phyloP scores from a whole-genome alignment of 441 rosid species.

The Pelargonium citronellum region DNA sequence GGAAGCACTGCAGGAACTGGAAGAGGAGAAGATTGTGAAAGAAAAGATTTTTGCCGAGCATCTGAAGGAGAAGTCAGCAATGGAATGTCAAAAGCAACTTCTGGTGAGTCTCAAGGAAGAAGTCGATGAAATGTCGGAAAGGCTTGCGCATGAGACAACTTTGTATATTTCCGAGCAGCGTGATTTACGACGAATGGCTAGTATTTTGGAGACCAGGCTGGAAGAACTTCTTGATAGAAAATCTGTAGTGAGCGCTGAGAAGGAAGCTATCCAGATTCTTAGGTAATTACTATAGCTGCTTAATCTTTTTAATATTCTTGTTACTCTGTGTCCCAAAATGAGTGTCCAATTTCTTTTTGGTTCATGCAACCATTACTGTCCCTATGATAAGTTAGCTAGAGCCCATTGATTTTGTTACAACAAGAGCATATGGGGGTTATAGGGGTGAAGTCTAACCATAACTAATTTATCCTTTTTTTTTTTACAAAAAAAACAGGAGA shows the following conservation, averaged over 20 bases:
- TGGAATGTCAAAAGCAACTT: slow-evolving; percentile 79
- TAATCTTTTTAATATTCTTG: not conserved
- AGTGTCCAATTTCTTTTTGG: not conserved
- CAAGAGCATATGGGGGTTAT: too few relatives aligned
- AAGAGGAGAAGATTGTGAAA: slow-evolving; percentile 46
- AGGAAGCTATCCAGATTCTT: slow-evolving; percentile 70
- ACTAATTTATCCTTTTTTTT: not conserved
- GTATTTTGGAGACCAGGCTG: slow-evolving; percentile 42
- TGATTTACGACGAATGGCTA: slow-evolving; percentile 33
- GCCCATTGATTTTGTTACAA: too few relatives aligned
- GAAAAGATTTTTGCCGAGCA: slow-evolving; percentile 40
- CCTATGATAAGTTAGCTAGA: too few relatives aligned
- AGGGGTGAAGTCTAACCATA: too few relatives aligned
- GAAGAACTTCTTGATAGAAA: slow-evolving; percentile 55
- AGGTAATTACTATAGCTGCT: slow-evolving; percentile 40
- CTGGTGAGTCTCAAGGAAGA: slow-evolving; percentile 52
- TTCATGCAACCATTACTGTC: too few relatives aligned
- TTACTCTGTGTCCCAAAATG: not conserved
- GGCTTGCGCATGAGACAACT: slow-evolving; percentile 55
- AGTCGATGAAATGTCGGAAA: slow-evolving; percentile 62
- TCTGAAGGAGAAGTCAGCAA: slow-evolving; percentile 67
- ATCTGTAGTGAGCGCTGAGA: slow-evolving; percentile 66
- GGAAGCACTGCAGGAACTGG: slow-evolving; percentile 40
- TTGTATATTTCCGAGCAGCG: slow-evolving; percentile 39
- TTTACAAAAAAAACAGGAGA: too few relatives aligned